Percentiles rank a stretch among this genome's conserved stretches.
phyloP scores from a whole-genome alignment of 768 basidiomycete species.

The Lactarius tabidus region DNA sequence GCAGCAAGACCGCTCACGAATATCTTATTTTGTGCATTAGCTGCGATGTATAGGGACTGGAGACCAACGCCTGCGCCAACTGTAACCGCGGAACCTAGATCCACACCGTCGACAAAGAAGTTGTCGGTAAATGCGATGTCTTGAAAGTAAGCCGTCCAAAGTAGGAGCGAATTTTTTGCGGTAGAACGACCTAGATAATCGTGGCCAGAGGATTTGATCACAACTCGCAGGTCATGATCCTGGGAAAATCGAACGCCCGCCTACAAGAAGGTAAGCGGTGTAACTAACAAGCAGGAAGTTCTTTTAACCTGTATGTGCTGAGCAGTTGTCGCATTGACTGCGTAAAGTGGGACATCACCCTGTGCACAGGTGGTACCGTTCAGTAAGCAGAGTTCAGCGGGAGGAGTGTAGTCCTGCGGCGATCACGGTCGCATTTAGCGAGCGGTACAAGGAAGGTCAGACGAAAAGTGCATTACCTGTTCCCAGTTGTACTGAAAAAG shows the following conservation, averaged over 20 bases:
- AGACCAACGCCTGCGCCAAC: too few species aligned
- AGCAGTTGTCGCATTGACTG: slow-evolving; percentile 20
- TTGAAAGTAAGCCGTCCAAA: slow-evolving; percentile 41
- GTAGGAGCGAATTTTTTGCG: slow-evolving; percentile 37
- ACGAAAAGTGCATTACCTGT: too few species aligned
- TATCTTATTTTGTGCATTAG: slow-evolving; percentile 25
- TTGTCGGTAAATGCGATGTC: slow-evolving; percentile 32
- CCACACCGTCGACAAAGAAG: slow-evolving; percentile 21
- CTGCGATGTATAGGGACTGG: slow-evolving; percentile 18
- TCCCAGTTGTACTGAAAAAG: too few species aligned
- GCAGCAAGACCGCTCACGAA: slow-evolving; percentile 28
- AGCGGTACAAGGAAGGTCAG: too few species aligned
- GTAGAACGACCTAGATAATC: too few species aligned
- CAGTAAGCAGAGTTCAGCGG: too few species aligned
- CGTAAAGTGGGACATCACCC: slow-evolving; percentile 21
- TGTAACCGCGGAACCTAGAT: slow-evolving; percentile 30
- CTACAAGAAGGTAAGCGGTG: slow-evolving; percentile 11
- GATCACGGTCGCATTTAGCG: too few species aligned
- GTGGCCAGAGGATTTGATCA: slow-evolving; percentile 35
- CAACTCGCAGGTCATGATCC: slow-evolving; percentile 32
- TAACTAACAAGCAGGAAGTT: too few species aligned
- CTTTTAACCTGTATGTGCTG: slow-evolving; percentile 21
- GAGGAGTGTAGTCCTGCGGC: too few species aligned
- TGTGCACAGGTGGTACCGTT: too few species aligned
- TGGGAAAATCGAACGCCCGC: slow-evolving; percentile 33